These are phyloP conservation scores for Mortierella sp. DNA, from an alignment of 371 early-diverging fungal species.

Conservation along the genomic window DNA sequence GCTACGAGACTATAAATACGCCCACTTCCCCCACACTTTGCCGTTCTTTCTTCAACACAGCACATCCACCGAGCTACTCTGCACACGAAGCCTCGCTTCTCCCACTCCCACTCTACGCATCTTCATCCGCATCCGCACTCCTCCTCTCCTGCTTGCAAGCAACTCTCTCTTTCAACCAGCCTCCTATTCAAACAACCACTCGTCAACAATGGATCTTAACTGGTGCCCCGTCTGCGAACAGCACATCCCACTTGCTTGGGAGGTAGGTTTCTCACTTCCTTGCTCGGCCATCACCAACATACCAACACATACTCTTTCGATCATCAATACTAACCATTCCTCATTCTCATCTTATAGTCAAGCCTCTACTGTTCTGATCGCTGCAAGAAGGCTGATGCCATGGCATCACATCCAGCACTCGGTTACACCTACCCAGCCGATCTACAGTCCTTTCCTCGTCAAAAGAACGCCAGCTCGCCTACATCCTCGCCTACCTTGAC, in stretches of 20 bases:
- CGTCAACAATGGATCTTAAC: constrained; percentile 41
- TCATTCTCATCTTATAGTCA: constrained; percentile 3
- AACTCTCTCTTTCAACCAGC: too few relatives aligned
- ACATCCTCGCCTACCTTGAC: constrained; percentile 28
- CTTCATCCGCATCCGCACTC: too few relatives aligned
- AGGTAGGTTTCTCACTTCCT: constrained; percentile 29
- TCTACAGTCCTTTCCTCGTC: constrained; percentile 38
- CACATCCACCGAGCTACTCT: too few relatives aligned
- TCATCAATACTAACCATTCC: constrained; percentile 5
- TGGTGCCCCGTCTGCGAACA: constrained; percentile 55
- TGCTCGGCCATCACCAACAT: background rate
- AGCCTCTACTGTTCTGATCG: constrained; percentile 50
- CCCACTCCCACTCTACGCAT: too few relatives aligned
- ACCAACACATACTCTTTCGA: background rate
- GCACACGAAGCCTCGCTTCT: too few relatives aligned
- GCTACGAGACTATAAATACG: too few relatives aligned
- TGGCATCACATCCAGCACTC: constrained; percentile 37
- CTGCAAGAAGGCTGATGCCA: constrained; percentile 45
- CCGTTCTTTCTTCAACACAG: too few relatives aligned
- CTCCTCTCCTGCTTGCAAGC: too few relatives aligned
- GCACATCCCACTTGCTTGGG: constrained; percentile 54
- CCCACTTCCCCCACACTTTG: too few relatives aligned
- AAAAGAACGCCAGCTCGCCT: constrained; percentile 17
- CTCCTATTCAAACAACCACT: too few relatives aligned
- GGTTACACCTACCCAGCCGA: constrained; percentile 39